A percentile compares a stretch with the other conserved stretches of the same genome.
Evolutionary conservation across 768 basidiomycete genomes (phyloP).

Genomic region (Boletus patriciae): DNA sequence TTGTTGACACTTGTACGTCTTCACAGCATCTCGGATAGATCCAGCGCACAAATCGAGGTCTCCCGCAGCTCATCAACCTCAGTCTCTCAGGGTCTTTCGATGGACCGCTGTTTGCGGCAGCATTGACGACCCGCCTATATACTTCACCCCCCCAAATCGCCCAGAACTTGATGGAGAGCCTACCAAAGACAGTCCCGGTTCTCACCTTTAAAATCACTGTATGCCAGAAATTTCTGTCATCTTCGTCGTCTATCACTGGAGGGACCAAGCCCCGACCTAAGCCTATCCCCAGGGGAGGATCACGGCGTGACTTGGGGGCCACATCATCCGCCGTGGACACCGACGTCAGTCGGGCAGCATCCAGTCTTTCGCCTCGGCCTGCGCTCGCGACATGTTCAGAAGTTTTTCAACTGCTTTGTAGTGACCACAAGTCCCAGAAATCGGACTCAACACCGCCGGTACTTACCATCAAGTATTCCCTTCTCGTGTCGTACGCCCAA

Average conservation of each 20-base stretch:
- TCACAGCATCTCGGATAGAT: neutral
- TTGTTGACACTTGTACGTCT: conserved; percentile 34
- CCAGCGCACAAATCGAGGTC: neutral
- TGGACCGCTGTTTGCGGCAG: conserved; percentile 35
- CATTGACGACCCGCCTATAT: conserved; percentile 38
- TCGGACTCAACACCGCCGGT: conserved; percentile 9
- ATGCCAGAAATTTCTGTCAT: conserved; percentile 42
- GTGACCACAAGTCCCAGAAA: conserved; percentile 7
- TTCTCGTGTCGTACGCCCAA: conserved; percentile 41
- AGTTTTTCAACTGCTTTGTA: conserved; percentile 28
- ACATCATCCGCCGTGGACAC: conserved; percentile 6
- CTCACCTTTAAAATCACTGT: conserved; percentile 45
- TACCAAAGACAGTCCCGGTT: conserved; percentile 37
- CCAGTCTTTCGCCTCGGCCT: conserved; percentile 27
- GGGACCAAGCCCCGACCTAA: conserved; percentile 31
- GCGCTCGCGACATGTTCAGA: conserved; percentile 27
- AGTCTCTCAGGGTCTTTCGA: conserved; percentile 39
- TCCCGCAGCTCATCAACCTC: conserved; percentile 42
- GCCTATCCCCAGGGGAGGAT: conserved; percentile 32
- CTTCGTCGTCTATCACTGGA: conserved; percentile 15
- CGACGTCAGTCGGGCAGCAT: conserved; percentile 18
- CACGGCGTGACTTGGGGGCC: conserved; percentile 9
- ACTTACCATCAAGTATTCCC: conserved; percentile 37
- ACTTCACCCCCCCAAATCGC: conserved; percentile 30
- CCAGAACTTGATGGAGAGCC: conserved; percentile 37